Evolutionary conservation across 2,329 filamentous ascomycete species (phyloP).

Genomic region (Phialocephala sp.): DNA sequence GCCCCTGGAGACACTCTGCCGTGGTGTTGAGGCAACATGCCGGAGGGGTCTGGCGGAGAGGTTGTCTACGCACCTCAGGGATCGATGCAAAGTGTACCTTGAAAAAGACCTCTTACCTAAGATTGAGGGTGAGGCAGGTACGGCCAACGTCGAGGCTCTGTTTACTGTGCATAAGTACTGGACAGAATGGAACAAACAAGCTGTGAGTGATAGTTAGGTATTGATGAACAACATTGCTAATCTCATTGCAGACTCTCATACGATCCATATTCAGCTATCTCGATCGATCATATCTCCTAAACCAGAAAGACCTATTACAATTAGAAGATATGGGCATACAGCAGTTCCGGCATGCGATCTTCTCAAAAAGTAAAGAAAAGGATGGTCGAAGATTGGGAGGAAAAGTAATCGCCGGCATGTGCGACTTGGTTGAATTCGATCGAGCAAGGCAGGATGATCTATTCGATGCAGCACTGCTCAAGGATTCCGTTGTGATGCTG

Average conservation of each 20-base stretch:
- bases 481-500: constrained; percentile 79
- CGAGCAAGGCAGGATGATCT: constrained; percentile 59
- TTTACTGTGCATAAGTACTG: constrained; percentile 63
- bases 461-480: constrained; percentile 70
- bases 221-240: constrained; percentile 24
- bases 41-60: constrained; percentile 73
- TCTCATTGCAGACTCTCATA: constrained; percentile 66
- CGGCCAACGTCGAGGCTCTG: constrained; percentile 68
- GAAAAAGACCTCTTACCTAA: constrained; percentile 61
- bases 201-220: constrained; percentile 56
- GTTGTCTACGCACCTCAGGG: constrained; percentile 69
- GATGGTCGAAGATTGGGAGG: constrained; percentile 45
- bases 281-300: constrained; percentile 85
- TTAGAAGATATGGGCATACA: constrained; percentile 82
- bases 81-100: constrained; percentile 72
- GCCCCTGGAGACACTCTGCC: constrained; percentile 88
- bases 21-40: constrained; percentile 90
- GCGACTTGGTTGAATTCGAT: constrained; percentile 76
- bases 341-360: constrained; percentile 71
- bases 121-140: constrained; percentile 56
- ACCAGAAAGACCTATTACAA: constrained; percentile 69
- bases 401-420: constrained; percentile 64
- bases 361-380: constrained; percentile 39
- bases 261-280: constrained; percentile 93
- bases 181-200: constrained; percentile 78